These are phyloP conservation scores for Apiospora marii DNA, from an alignment of 2,329 filamentous ascomycete species.

Conservation along the genomic window DNA sequence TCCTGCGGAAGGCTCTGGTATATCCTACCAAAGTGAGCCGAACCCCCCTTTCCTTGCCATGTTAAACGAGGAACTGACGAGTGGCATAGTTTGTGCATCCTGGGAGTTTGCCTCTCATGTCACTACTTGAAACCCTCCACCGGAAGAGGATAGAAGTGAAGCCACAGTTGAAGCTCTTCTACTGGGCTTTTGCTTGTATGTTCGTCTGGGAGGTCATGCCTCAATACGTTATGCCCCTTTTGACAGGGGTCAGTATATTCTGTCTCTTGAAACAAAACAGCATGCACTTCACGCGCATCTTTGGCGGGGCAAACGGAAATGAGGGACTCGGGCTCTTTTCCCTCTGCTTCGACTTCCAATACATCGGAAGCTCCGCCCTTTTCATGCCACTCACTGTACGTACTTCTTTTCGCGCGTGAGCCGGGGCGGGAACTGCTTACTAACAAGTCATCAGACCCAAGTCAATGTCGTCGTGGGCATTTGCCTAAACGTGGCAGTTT, in stretches of 20 bases:
- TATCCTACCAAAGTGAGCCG: constrained; percentile 56
- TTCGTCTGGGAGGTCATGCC: constrained; percentile 58
- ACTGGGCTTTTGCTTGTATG: constrained; percentile 49
- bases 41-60: neutral
- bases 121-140: constrained; percentile 41
- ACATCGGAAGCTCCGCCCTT: constrained; percentile 42
- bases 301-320: constrained; percentile 46
- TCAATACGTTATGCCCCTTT: constrained; percentile 53
- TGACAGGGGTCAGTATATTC: constrained; percentile 46
- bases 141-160: constrained; percentile 43
- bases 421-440: neutral
- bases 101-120: constrained; percentile 40
- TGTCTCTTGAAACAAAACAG: constrained; percentile 54
- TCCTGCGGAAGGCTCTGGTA: constrained; percentile 54
- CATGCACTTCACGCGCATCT: constrained; percentile 55
- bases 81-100: constrained; percentile 42
- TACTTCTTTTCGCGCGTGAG: neutral
- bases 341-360: constrained; percentile 54
- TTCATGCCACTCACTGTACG: constrained; percentile 12
- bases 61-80: neutral
- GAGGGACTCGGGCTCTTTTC: constrained; percentile 53
- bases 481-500: constrained; percentile 33
- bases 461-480: constrained; percentile 9
- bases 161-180: constrained; percentile 47
- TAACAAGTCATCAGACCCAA: neutral